Evolutionary conservation across 2,329 filamentous ascomycete genomes (phyloP).

Genomic region (Tolypocladium ophioglossoides): DNA sequence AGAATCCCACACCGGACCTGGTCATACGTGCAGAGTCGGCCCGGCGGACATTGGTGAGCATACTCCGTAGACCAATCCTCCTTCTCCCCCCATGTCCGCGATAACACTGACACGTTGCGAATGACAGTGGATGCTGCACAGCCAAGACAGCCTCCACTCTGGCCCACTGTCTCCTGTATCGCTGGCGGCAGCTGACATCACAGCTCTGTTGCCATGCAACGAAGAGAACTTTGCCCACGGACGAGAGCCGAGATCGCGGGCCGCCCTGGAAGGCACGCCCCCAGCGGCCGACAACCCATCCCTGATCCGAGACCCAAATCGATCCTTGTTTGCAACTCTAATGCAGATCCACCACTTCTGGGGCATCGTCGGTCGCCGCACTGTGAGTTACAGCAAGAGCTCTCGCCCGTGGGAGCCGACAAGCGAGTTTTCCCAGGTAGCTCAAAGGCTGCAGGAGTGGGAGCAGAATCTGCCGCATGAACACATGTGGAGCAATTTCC

Average conservation of each 20-base stretch:
- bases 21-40: conserved; percentile 44
- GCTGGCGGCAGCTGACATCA: conserved; percentile 41
- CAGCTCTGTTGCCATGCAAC: conserved; percentile 39
- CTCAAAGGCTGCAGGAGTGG: conserved; percentile 33
- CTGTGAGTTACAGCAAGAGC: conserved; percentile 32
- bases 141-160: conserved; percentile 46
- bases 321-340: conserved; percentile 44
- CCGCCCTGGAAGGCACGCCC: conserved; percentile 41
- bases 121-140: conserved; percentile 46
- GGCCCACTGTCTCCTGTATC: conserved; percentile 40
- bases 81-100: background rate
- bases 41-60: conserved; percentile 38
- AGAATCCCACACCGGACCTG: conserved; percentile 30
- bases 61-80: conserved; percentile 1
- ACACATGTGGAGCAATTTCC: conserved; percentile 33
- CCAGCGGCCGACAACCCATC: conserved; percentile 35
- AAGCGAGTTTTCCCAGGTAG: conserved; percentile 37
- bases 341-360: conserved; percentile 46
- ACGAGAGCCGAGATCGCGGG: conserved; percentile 35
- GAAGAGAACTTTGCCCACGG: conserved; percentile 41
- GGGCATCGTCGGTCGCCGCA: conserved; percentile 39
- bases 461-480: conserved; percentile 35
- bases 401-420: conserved; percentile 33
- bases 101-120: background rate
- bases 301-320: conserved; percentile 29